Evolutionary conservation across 2,329 filamentous ascomycete species (phyloP), one percentile per base, ranked within the genome.

Genomic region (Fusarium irregulare): DNA sequence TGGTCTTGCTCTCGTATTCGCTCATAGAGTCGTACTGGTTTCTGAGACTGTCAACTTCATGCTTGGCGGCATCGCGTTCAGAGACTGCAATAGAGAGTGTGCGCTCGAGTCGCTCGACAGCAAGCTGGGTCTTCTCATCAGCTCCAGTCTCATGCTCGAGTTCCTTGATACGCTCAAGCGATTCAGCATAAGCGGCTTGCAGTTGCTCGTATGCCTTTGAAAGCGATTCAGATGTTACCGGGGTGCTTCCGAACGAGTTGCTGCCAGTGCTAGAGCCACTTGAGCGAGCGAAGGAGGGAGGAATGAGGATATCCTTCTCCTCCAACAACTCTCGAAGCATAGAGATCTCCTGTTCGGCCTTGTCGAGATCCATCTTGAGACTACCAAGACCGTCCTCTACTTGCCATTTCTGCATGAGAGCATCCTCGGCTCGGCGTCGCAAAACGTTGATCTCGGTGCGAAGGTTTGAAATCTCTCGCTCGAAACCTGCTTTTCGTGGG

Each of bases 331-430:
- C 87, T 45, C 93, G 90, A 42, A 99, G 86, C n/a, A 92, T 92
- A 42, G 88, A 85, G 30, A 97, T 97, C 81, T 99, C 96, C 78
- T 96, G 92, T 79, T 98, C 93, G 27, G 96, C 94, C 67, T 94
- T 92, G 80, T 98, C 96, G 44, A 99, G 88, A 77, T 98, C 95
- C 92, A 97, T 98, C 83, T 97, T 97, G 60, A 98, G 83, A 58
- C 94, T 93, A 55, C 89, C 87, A 3, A 98, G 84, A 20, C 93
- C 93, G 81, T 97, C 97, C 81, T 98, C 95, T 66, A 94, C 95
- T 77, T 97, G 92, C 91, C 93, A 98, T 80, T 98, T 98, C 76
- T 97, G 93, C 76, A 97, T 93, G 16, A 98, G 87, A 18, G 95
- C 95, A 70, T 98, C 95, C 75, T 99, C 95, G 30, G 95, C 95